Evolutionary conservation across 106 monocot genomes (phyloP), one percentile per base, ranked within the genome.

Genomic region (Chionographis japonica): DNA sequence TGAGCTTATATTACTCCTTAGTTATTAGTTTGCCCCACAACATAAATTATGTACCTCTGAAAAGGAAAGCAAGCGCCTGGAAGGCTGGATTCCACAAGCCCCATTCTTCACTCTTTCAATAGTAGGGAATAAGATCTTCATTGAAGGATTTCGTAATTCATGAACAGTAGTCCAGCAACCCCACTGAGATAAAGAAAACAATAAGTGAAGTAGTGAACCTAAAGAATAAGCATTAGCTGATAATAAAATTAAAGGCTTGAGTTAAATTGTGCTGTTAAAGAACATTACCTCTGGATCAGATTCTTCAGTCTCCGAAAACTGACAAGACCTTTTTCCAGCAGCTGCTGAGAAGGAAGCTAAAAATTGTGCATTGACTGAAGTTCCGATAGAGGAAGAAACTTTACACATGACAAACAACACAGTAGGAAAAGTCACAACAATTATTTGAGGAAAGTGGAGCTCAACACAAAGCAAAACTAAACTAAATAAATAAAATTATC

Each of bases 341-440:
- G 93, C 90, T 69, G 93, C 72, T 67, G 93, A 72, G 66, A 90
- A 94, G 9, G 76, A 70, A 70, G 90, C 84, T 64, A 94, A 69
- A 68, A 84, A 94, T 71, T 94, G 77, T 55, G 75, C 58, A 71
- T 65, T 72, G 17, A 94, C 61, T 54, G 93, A 90, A 55, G 89
- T 84, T 52, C 93, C 93, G 72, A 94, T 68, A 36, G 93, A 94
- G 12, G 93, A 94, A 12, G 81, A 81, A 72, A 76, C 93, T 93
- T 41, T 60, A 37, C 12, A 83, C 7, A 27, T 54, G 4, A 43
- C 37, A 65, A 51, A 68, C 39, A 67, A 62, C 16, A 71, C 60
- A 18, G 9, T 40, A 36, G 15, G 37, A 51, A 36, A n/a, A 74
- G 50, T 12, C 20, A 61, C 42, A 27, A 27, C 27, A 27, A 27